These are phyloP conservation scores for Cytauxzoon felis DNA, from an alignment of 169 alveolate genomes.

Conservation along the genomic window DNA sequence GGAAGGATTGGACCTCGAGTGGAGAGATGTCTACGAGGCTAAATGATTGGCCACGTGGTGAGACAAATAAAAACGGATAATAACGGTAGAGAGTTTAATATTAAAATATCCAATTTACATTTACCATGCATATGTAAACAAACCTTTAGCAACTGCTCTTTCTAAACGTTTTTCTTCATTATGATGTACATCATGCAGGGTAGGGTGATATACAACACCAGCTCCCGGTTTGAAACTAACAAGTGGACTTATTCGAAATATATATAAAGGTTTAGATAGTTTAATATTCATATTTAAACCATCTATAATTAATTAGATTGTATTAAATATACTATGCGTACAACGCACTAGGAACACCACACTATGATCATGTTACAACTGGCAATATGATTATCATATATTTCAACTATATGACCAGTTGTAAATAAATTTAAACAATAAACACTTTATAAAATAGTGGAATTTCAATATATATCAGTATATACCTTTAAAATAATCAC, in stretches of 20 bases:
- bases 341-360: too few species aligned
- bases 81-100: too few species aligned
- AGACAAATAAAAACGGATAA: background rate
- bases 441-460: too few species aligned
- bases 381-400: too few species aligned
- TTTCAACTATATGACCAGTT: too few species aligned
- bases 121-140: background rate
- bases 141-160: slow-evolving; percentile 41
- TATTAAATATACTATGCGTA: too few species aligned
- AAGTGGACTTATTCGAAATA: slow-evolving; percentile 70
- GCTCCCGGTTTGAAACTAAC: slow-evolving; percentile 75
- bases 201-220: slow-evolving; percentile 70
- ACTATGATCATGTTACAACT: too few species aligned
- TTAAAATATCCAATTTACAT: background rate
- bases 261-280: slow-evolving; percentile 52
- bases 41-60: background rate
- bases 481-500: too few species aligned
- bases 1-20: background rate
- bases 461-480: too few species aligned
- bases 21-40: background rate
- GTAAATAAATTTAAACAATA: too few species aligned
- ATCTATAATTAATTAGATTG: too few species aligned
- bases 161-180: slow-evolving; percentile 38
- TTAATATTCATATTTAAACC: slow-evolving; percentile 60
- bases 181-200: slow-evolving; percentile 51